phyloP scores from a whole-genome alignment of 1,139 yeast genomes.

The Suhomyces guaymorum region DNA sequence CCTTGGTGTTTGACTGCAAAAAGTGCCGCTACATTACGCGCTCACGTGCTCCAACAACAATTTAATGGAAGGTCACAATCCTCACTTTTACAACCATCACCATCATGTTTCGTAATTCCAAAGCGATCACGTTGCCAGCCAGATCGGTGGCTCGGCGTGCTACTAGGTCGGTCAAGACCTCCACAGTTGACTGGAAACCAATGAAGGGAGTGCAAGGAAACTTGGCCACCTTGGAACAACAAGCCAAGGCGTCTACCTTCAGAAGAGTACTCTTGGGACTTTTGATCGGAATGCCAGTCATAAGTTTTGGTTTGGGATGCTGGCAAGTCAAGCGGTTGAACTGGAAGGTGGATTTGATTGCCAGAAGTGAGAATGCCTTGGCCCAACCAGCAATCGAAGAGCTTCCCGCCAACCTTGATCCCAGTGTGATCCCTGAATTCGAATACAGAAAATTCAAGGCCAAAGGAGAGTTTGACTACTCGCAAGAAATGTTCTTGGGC shows the following conservation, averaged over 20 bases:
- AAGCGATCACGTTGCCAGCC: no score
- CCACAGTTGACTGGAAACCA: conserved; percentile 85
- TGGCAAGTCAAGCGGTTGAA: conserved; percentile 88
- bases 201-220: conserved; percentile 54
- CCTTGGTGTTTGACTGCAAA: no score
- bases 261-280: conserved; percentile 56
- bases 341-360: conserved; percentile 88
- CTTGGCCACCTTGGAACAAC: conserved; percentile 44
- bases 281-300: conserved; percentile 81
- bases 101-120: no score
- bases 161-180: conserved; percentile 53
- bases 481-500: conserved; percentile 88
- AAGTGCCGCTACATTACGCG: no score
- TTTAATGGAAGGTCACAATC: no score
- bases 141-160: no score
- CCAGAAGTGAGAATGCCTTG: conserved; percentile 78
- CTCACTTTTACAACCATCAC: no score
- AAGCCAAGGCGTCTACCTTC: conserved; percentile 38
- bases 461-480: conserved; percentile 78
- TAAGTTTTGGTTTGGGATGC: conserved; percentile 82
- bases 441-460: conserved; percentile 77
- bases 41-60: no score
- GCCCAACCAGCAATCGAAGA: conserved; percentile 67
- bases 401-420: conserved; percentile 61
- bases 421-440: conserved; percentile 61